These are phyloP conservation scores for Beauveria australis DNA, from an alignment of 2,329 filamentous ascomycete species.

Conservation along the genomic window DNA sequence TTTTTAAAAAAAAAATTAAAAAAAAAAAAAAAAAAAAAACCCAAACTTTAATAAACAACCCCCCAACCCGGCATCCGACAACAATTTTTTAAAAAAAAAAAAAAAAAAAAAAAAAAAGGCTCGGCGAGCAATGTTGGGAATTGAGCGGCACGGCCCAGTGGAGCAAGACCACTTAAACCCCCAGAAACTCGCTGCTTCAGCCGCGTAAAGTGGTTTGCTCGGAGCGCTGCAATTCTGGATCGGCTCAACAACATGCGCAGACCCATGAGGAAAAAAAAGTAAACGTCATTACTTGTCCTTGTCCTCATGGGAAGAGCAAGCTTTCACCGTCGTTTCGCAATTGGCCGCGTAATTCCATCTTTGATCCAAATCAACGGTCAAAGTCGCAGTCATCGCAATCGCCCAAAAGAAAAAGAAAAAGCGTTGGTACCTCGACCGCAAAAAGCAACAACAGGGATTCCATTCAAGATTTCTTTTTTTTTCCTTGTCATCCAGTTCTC, in stretches of 20 bases:
- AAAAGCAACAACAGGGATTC: not conserved
- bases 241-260: not conserved
- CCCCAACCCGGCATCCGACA: no score
- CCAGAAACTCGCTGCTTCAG: slow-evolving; percentile 5
- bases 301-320: not conserved
- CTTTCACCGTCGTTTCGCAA: not conserved
- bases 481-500: not conserved
- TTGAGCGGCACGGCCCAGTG: not conserved
- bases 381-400: not conserved
- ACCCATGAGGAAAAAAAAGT: not conserved
- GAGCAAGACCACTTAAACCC: slow-evolving; percentile 1
- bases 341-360: not conserved
- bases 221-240: not conserved
- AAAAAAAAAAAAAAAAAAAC: not conserved
- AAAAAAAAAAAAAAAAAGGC: not conserved
- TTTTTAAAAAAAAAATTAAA: no score
- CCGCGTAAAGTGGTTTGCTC: slow-evolving; percentile 12
- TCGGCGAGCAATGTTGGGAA: not conserved
- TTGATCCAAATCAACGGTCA: not conserved
- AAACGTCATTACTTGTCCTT: not conserved
- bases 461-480: not conserved
- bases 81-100: not conserved
- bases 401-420: no score
- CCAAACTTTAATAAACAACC: no score
- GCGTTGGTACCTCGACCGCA: not conserved